Base-by-base conservation (phyloP, 2,329 filamentous ascomycete genomes). In the Diaporthe capsici region DNA sequence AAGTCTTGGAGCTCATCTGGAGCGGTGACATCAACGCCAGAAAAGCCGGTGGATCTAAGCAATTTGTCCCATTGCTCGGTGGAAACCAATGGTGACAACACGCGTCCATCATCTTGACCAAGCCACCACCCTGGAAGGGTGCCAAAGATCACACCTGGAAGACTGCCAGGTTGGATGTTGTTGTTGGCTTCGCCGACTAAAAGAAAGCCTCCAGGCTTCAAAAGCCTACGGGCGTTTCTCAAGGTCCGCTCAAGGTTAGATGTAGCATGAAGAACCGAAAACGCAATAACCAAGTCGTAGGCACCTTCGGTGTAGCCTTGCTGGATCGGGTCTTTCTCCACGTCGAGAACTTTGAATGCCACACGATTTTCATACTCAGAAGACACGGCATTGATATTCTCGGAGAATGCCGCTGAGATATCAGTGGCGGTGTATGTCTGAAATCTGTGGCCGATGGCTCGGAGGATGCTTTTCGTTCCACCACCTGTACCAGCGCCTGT, bases 391-490 rank as follows among this genome's bases (percentile, higher is more conserved):
- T 39, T 34, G n/a, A 51, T 84, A 3, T 80, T 75, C 10, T 82
- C 81, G 60, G 87, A 86, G 78, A 84, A 85, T 20, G 79, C 82
- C 2, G 80, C 65, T 0, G 83, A 83, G 17, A 86, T 81, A 71
- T 88, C 86, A 0, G 87, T 88, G 78, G 81, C 88, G 0, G 84
- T 86, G 76, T 88, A 88, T 6, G 82, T 81, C 0, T 79, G 76
- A 58, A 85, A 85, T 7, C 10, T 58, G 8, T 31, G 25, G 4
- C 61, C 81, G 22, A 87, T 77, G 5, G 72, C 47, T 1, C 79
- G 73, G 2, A 88, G 74, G 20, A 88, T 78, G 0, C 55, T 39
- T 15, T 81, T 78, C 0, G 87, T 88, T 0, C 84, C 81, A 9
- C 82, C 82, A 2, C 85, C 86, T 1, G 83, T 86, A 0, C 86